These are phyloP conservation scores for Trichoderma endophyticum DNA, from an alignment of 2,329 filamentous ascomycete species.

Conservation along the genomic window DNA sequence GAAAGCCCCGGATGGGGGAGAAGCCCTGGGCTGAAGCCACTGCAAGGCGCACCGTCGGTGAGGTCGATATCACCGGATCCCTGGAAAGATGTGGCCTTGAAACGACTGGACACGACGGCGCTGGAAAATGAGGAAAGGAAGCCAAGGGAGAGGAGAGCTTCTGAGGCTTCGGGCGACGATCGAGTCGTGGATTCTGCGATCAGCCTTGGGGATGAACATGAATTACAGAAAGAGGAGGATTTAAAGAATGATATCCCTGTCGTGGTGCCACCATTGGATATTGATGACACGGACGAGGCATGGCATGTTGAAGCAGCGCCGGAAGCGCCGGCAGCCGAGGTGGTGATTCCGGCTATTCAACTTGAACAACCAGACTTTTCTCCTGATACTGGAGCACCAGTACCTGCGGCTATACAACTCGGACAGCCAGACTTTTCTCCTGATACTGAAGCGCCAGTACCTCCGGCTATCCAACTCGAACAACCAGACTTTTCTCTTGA, in stretches of 20 bases:
- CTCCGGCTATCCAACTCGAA: background rate
- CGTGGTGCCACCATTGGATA: background rate
- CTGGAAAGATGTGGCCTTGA: slow-evolving; percentile 24
- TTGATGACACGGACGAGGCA: background rate
- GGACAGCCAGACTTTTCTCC: background rate
- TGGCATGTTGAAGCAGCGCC: background rate
- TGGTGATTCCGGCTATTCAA: background rate
- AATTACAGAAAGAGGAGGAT: background rate
- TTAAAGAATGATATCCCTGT: background rate
- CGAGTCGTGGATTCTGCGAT: slow-evolving; percentile 31
- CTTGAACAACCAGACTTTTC: slow-evolving; percentile 5
- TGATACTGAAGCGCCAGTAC: background rate
- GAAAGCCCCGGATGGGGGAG: slow-evolving; percentile 32
- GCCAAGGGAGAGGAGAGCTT: slow-evolving; percentile 17
- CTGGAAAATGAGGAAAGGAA: slow-evolving; percentile 17
- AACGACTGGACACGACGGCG: slow-evolving; percentile 27
- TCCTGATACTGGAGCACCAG: background rate
- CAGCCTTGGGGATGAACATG: slow-evolving; percentile 26
- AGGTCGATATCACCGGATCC: slow-evolving; percentile 31
- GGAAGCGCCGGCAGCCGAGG: background rate
- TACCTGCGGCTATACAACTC: background rate
- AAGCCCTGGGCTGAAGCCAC: slow-evolving; percentile 33
- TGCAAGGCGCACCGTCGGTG: slow-evolving; percentile 23
- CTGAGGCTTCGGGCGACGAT: slow-evolving; percentile 22
- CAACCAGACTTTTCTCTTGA: background rate